Base-by-base conservation (phyloP, 106 monocot genomes). In the Platanthera guangdongensis region DNA sequence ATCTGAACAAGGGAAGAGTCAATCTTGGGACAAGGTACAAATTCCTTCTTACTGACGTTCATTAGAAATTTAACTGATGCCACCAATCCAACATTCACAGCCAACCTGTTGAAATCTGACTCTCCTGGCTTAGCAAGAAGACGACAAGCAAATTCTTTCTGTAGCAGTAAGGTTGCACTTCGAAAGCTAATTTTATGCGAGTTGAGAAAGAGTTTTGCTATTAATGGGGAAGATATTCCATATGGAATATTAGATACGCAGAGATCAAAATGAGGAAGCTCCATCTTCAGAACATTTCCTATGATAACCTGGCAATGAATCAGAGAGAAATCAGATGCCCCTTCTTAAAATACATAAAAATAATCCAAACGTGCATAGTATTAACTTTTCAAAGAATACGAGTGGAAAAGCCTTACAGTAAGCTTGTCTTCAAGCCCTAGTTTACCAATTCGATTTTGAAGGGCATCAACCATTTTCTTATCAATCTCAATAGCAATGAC, bases 231-330 rank as follows among this genome's bases (percentile, higher is more conserved):
- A 16, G 97, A 94, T 67, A 97, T 97, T 30, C 86, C 83, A 64
- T 97, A 97, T 4, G 97, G 93, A 50, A 97, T 97, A 85, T 97
- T 93, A 14, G 97, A 85, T 0, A 97, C 89, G 57, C 97, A 94
- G 13, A 90, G 60, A 46, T 91, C 90, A 75, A 91, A 97, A 15
- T 73, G 46, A 16, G 89, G 91, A 55, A 97, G 81, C 9, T 87
- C 45, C 5, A 78, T 81, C 85, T 84, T 94, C 68, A 97, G 65
- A 15, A 84, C 91, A 74, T 97, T 88, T 1, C 81, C 82, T 8
- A 54, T 73, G 59, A 97, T 86, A 53, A 94, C 84, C 91, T 97
- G 84, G 67, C 15, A 21, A 68, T 65, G 73, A 12, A 77, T 25
- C 4, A 32, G 50, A 68, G 47, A 68, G 47, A 45, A 71, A 72